phyloP scores from a whole-genome alignment of 306 rosid genomes.

The Prunus dulcis region DNA sequence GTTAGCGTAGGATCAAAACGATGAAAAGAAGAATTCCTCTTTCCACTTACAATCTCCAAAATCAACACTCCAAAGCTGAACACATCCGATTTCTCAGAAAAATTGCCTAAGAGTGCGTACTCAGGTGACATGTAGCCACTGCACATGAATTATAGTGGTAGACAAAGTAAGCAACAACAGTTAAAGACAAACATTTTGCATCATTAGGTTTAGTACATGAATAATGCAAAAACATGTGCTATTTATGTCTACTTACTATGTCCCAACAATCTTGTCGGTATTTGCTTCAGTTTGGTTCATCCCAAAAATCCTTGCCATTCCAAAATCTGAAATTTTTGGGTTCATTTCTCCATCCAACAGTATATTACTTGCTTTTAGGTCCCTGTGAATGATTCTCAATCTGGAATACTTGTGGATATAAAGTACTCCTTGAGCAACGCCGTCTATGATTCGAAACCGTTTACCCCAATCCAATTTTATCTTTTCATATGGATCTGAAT shows the following conservation, averaged over 20 bases:
- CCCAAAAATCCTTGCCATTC: conserved; percentile 28
- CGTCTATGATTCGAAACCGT: conserved; percentile 32
- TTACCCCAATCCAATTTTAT: conserved; percentile 32
- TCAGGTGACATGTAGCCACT: conserved; percentile 28
- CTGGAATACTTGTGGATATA: conserved; percentile 33
- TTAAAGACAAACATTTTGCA: neutral
- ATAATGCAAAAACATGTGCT: neutral
- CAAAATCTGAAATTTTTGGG: conserved; percentile 25
- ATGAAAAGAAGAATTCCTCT: conserved; percentile 15
- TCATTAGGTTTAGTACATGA: neutral
- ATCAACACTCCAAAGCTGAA: conserved; percentile 19
- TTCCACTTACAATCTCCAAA: conserved; percentile 24
- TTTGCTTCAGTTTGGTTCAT: conserved; percentile 14
- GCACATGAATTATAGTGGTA: neutral
- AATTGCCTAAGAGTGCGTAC: conserved; percentile 10
- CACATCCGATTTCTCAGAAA: conserved; percentile 20
- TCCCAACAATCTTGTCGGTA: conserved; percentile 17
- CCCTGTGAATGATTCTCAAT: neutral
- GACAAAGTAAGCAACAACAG: neutral
- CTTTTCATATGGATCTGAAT: neutral
- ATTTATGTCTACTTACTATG: conserved; percentile 14
- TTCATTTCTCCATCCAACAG: conserved; percentile 16
- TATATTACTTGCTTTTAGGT: conserved; percentile 30
- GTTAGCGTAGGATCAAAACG: neutral
- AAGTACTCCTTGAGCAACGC: conserved; percentile 9